Base-by-base conservation (phyloP, 164 flowering plant species). In the Pachysandra terminalis region DNA sequence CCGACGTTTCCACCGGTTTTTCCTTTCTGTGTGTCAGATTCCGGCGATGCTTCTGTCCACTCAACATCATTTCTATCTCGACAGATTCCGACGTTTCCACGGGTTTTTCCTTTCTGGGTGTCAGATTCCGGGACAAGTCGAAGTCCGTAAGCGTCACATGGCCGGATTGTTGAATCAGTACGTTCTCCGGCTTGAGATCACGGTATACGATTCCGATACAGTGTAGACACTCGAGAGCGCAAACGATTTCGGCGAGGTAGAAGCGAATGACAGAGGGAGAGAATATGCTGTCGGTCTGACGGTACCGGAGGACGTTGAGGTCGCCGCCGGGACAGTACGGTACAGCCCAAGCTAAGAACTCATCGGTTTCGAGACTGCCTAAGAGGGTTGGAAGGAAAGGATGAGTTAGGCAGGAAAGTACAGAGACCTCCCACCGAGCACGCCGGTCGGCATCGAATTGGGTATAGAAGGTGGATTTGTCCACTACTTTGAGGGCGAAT, bases 81-180 rank as follows among this genome's bases (percentile, higher is more conserved):
- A 45, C 51, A 55, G 61, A 41, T 13, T 51, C 52, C 0, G 70
- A 66, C 54, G 40, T 70, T 19, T 64, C n/a, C 4, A 65, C 16
- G 9, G 75, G 8, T 13, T 56, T 67, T 4, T 56, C 57, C 45
- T 63, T 68, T 49, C 59, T 70, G 19, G 40, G 77, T 0, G 40
- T 45, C 7, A 83, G 68, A 45, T 27, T 78, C 3, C 86, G 75
- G 12, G 90, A 88, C 32, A 88, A 86, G 67, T 88, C 90, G 76
- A 88, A 88, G 74, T 88, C 90, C 12, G 89, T 85, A 58, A 88
- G 83, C 1, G 89, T 88, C 45, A 85, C 80, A 79, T 88, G 90
- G 52, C 93, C 93, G 7, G 90, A 83, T 3, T 63, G 73, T 55
- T 85, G 90, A 3, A 88, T 71, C 56, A 88, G 73, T 7, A 86